phyloP scores from a whole-genome alignment of 1,139 yeast genomes.

The Magnusiomyces magnusii region DNA sequence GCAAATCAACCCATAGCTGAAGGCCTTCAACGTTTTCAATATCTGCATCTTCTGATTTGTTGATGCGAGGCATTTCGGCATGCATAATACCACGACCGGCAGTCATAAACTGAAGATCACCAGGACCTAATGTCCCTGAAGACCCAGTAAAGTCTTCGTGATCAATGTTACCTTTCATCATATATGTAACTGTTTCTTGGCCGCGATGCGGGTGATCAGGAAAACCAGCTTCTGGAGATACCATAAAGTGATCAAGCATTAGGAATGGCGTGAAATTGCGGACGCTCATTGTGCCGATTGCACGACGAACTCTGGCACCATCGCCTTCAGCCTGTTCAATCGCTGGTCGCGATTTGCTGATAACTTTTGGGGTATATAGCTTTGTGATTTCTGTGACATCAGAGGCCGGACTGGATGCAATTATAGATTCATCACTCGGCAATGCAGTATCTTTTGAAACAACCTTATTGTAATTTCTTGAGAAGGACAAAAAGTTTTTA shows the following conservation, averaged over 20 bases:
- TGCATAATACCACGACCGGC: constrained; percentile 89
- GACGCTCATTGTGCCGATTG: constrained; percentile 62
- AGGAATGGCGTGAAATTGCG: constrained; percentile 77
- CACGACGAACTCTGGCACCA: constrained; percentile 77
- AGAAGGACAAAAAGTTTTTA: neutral
- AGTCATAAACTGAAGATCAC: constrained; percentile 92
- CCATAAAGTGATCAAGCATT: constrained; percentile 72
- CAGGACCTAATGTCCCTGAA: constrained; percentile 68
- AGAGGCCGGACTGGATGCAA: neutral
- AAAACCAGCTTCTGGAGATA: constrained; percentile 63
- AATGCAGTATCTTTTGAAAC: neutral
- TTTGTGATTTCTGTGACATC: neutral
- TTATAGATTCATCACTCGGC: neutral
- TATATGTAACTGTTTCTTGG: constrained; percentile 77
- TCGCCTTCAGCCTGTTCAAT: constrained; percentile 78
- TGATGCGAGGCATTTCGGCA: constrained; percentile 74
- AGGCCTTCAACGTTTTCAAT: constrained; percentile 47
- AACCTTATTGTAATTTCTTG: neutral
- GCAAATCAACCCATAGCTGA: constrained; percentile 91
- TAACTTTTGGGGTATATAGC: constrained; percentile 38
- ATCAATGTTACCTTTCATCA: constrained; percentile 68
- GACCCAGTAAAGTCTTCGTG: constrained; percentile 92
- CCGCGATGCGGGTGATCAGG: constrained; percentile 95
- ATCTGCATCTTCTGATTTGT: constrained; percentile 38
- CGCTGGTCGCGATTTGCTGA: constrained; percentile 55